Base-by-base conservation (phyloP, 139 green algal genomes). In the Ettlia oleoabundans region DNA sequence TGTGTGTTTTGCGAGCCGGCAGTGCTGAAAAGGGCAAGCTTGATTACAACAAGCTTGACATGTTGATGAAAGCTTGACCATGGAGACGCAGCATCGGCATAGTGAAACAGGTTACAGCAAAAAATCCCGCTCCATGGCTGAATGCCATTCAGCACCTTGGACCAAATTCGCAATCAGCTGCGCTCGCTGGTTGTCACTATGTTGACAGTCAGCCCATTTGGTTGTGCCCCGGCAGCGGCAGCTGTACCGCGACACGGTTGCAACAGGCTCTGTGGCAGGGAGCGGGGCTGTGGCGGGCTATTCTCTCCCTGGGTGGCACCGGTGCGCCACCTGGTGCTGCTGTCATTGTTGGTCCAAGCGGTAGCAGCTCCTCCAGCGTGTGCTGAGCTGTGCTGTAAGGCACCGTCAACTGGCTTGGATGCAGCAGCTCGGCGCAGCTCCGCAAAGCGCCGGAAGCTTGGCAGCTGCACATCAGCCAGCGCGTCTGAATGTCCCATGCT, bases 381-480 rank as follows among this genome's bases (percentile, higher is more conserved):
- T 10, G 47, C 47, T 58, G 47, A 58, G 47, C 13, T 15, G 10
- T 58, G 47, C 47, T 15, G 47, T 10, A 10, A 58, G 47, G 10
- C 15, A 15, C 47, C 47, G 13, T 58, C 10, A 15, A 58, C 13
- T 58, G 47, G 47, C 47, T 58, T 58, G 47, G 13, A 58, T 24
- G 47, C 47, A 10, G 2, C 32, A 30, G 32, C 70, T 63, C 30
- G 65, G 33, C 38, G 70, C 70, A 77, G 70, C 70, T 77, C 42
- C 24, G 42, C 70, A 43, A 77, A 62, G 8, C 70, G 26, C 0
- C 30, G 42, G 70, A 64, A 77, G 30, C 40, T 62, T n/a, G 70
- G 70, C 70, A 77, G 70, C 70, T 77, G 70, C 70, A 77, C 28
- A 9, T 24, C 2, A 18, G 42, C 42, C n/a, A 77, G 43, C 28